These are phyloP conservation scores for Fusarium oligoseptatum DNA, from an alignment of 2,329 filamentous ascomycete species.

Conservation along the genomic window DNA sequence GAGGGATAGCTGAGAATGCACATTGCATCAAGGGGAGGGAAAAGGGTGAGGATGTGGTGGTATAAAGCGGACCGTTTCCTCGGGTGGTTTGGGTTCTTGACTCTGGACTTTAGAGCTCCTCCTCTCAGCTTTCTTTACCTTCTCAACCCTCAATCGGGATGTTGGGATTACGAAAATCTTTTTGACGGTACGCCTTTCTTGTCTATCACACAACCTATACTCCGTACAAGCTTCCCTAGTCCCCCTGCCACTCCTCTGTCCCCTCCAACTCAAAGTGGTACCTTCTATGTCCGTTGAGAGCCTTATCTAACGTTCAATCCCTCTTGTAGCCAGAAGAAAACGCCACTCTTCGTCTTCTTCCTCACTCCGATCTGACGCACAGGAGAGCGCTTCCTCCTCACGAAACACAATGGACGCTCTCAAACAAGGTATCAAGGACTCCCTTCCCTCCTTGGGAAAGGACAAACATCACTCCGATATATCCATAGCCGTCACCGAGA, in stretches of 20 bases:
- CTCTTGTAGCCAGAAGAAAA: constrained; percentile 32
- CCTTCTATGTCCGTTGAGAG: too few species aligned
- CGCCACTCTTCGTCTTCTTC: constrained; percentile 36
- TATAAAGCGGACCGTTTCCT: constrained; percentile 12
- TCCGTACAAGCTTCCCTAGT: neutral
- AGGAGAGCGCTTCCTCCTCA: constrained; percentile 17
- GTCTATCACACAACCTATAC: neutral
- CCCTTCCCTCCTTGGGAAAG: constrained; percentile 21
- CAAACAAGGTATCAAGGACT: constrained; percentile 26
- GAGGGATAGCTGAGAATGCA: constrained; percentile 20
- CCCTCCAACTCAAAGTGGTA: neutral
- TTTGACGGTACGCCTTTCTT: constrained; percentile 28
- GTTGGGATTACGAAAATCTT: constrained; percentile 39
- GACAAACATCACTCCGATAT: constrained; percentile 10
- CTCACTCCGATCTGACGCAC: constrained; percentile 24
- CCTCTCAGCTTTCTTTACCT: neutral
- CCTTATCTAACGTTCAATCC: neutral
- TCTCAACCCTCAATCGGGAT: constrained; percentile 21
- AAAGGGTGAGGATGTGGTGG: neutral
- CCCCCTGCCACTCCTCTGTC: neutral
- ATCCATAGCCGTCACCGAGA: constrained; percentile 13
- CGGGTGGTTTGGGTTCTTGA: neutral
- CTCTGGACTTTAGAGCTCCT: neutral
- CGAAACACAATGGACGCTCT: constrained; percentile 32
- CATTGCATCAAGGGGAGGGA: neutral